Conservation (phyloP, 1,139 yeast species). For the Yamadazyma oceani region DNA sequence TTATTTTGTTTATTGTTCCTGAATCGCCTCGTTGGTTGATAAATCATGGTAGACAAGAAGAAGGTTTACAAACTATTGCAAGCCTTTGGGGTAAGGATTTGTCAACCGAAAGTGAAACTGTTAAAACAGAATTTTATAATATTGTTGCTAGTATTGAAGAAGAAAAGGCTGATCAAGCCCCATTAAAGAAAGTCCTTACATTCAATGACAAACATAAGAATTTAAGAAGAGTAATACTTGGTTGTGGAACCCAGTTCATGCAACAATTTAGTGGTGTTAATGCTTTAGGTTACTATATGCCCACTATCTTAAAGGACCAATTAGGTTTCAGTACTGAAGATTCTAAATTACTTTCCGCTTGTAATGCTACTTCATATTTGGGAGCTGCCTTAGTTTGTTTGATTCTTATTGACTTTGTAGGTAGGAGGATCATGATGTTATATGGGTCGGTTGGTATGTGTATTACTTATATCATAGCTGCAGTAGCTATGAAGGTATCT, state of each 20-base stretch:
- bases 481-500: conserved; percentile 34
- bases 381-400: conserved; percentile 56
- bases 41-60: conserved; percentile 15
- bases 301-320: conserved; percentile 30
- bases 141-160: conserved; percentile 17
- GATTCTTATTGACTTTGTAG: conserved; percentile 55
- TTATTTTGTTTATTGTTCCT: conserved; percentile 34
- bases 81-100: conserved; percentile 15
- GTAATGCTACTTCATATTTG: conserved; percentile 55
- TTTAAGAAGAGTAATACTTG: conserved; percentile 36
- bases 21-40: conserved; percentile 49
- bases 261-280: conserved; percentile 46
- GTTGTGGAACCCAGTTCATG: conserved; percentile 37
- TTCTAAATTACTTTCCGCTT: conserved; percentile 50
- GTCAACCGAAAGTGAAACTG: conserved; percentile 9
- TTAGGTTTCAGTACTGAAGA: conserved; percentile 28
- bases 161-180: conserved; percentile 12
- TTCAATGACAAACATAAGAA: conserved; percentile 16
- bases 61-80: conserved; percentile 16
- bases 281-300: conserved; percentile 40
- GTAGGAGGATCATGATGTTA: conserved; percentile 56
- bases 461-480: conserved; percentile 35
- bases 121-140: conserved; percentile 15
- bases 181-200: conserved; percentile 13
- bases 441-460: conserved; percentile 47